Evolutionary conservation across 192 early-diverging fungal genomes (phyloP), one percentile per base, ranked within the genome.

Genomic region (Chytriomyces sp.): DNA sequence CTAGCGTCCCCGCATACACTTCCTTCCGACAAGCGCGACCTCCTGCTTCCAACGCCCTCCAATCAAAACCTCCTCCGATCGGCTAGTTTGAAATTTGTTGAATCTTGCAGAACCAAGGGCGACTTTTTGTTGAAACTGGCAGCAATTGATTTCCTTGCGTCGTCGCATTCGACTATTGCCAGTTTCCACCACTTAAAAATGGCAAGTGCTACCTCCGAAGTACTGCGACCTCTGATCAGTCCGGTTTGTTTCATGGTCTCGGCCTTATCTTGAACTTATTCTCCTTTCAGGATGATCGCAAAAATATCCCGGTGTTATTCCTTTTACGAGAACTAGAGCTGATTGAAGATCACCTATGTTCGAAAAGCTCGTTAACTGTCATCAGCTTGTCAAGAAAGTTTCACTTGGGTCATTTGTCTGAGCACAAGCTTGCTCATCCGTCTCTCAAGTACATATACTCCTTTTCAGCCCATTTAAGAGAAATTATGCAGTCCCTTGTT

Each of bases 361-460:
- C 56, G 12, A 59, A 41, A 5, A 39, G 17, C 25, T 6, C 12
- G 26, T 22, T 7, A 5, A 59, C 68, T 4, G 44, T 70, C 26
- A 38, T 70, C 38, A 44, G 26, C 14, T 14, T 26, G 36, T 70
- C 68, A 19, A 41, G 59, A 59, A 32, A 26, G 36, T 70, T 70
- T 40, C 59, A 33, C 33, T 7, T 34, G 33, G 33, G 36, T 19
- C 52, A 34, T 40, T 28, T 31, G 30, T 70, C 68, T 25, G 55
- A 70, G 30, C 68, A 70, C 36, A 57, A 70, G 7, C 34, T 70
- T 54, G 55, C 54, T 4, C 68, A 70, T 39, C 53, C 53, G n/a
- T 37, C 30, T 36, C 36, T 70, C 25, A 70, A 70, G 30, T 70
- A 59, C 33, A 25, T 70, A 28, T 70, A 39, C 54, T 14, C 68